phyloP scores from a whole-genome alignment of 2,329 filamentous ascomycete species.

The Colletotrichum gloeosporioides region DNA sequence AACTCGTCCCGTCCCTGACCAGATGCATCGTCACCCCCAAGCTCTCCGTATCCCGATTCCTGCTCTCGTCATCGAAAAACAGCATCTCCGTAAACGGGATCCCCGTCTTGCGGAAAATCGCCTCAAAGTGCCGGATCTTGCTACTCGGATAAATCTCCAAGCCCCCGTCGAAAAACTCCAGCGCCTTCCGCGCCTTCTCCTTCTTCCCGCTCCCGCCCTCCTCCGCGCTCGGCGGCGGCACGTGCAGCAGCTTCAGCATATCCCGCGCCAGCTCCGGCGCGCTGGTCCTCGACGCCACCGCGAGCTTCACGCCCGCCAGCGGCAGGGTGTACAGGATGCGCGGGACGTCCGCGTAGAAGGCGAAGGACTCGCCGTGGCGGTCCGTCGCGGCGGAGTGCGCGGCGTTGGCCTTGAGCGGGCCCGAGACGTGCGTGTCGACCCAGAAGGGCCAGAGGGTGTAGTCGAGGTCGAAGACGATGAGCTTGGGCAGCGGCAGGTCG shows the following conservation, averaged over 20 bases:
- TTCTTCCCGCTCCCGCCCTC: conserved; percentile 22
- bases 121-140: conserved; percentile 86
- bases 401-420: conserved; percentile 65
- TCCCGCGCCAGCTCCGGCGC: conserved; percentile 82
- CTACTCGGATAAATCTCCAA: conserved; percentile 75
- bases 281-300: conserved; percentile 80
- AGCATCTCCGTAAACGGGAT: conserved; percentile 84
- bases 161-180: conserved; percentile 65
- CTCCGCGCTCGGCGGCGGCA: conserved; percentile 42
- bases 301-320: conserved; percentile 58
- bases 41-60: conserved; percentile 81
- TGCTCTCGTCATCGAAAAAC: conserved; percentile 92
- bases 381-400: conserved; percentile 52
- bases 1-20: conserved; percentile 79
- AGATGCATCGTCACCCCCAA: conserved; percentile 86
- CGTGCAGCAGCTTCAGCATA: conserved; percentile 77
- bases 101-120: conserved; percentile 72
- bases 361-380: conserved; percentile 67
- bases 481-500: conserved; percentile 74
- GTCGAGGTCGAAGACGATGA: conserved; percentile 94
- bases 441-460: conserved; percentile 99
- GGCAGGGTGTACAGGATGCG: conserved; percentile 67
- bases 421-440: conserved; percentile 90
- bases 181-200: conserved; percentile 47
- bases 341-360: conserved; percentile 75